Evolutionary conservation across 2,329 filamentous ascomycete genomes (phyloP).

Genomic region (Xylariaceae sp.): DNA sequence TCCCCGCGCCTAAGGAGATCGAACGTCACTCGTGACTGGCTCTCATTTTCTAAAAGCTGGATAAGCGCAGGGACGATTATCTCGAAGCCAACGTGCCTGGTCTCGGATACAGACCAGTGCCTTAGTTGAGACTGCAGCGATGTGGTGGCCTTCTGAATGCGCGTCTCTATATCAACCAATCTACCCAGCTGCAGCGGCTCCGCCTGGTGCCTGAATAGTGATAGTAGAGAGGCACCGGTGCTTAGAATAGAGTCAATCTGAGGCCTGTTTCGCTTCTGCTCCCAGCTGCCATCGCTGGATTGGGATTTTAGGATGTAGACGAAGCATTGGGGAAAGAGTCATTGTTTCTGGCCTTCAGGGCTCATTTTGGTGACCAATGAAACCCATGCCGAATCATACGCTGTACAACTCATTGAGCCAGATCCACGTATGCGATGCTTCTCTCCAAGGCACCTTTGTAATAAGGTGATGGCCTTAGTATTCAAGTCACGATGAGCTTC

Average conservation of each 20-base stretch:
- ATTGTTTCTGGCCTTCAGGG: conserved; percentile 16
- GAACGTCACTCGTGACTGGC: conserved; percentile 21
- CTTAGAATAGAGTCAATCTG: conserved; percentile 34
- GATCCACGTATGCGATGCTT: too few species aligned
- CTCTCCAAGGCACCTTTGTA: too few species aligned
- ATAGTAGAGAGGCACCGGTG: conserved; percentile 31
- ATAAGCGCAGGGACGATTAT: conserved; percentile 32
- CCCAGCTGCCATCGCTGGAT: conserved; percentile 27
- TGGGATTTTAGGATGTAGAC: conserved; percentile 27
- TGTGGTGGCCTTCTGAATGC: conserved; percentile 18
- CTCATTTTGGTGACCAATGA: conserved; percentile 26
- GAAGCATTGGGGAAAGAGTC: conserved; percentile 33
- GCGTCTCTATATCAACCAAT: conserved; percentile 10
- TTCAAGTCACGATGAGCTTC: too few species aligned
- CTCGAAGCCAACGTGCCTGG: conserved; percentile 34
- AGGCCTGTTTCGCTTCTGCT: conserved; percentile 14
- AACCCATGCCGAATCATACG: conserved; percentile 36
- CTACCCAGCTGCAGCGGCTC: conserved; percentile 16
- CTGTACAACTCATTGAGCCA: conserved; percentile 25
- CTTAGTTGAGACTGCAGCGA: conserved; percentile 22
- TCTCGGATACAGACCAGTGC: conserved; percentile 27
- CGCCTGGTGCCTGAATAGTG: conserved; percentile 23
- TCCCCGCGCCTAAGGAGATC: conserved; percentile 23
- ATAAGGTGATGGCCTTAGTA: too few species aligned
- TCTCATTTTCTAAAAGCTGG: conserved; percentile 24